phyloP scores from a whole-genome alignment of 306 rosid species.

The Lathyrus tuberosus region DNA sequence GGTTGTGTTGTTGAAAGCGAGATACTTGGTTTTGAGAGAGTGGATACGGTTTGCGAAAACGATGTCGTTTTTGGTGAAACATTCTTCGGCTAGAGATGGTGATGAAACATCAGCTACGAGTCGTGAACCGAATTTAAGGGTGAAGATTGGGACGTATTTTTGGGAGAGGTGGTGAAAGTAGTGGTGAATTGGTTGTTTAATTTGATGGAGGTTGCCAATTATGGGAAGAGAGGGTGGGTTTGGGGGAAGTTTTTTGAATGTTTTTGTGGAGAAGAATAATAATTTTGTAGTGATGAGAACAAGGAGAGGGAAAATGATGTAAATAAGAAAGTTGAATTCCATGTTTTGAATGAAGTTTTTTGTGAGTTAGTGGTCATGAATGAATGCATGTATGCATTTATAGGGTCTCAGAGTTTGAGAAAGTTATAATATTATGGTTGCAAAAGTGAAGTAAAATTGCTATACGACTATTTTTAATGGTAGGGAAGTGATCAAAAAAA shows the following conservation, averaged over 20 bases:
- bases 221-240: constrained; percentile 57
- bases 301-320: constrained; percentile 18
- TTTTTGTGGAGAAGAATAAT: constrained; percentile 20
- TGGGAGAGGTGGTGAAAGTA: constrained; percentile 42
- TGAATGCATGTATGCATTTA: neutral
- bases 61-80: constrained; percentile 72
- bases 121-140: constrained; percentile 41
- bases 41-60: constrained; percentile 56
- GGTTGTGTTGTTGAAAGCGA: constrained; percentile 52
- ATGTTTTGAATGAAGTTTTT: neutral
- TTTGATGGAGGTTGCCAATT: constrained; percentile 62
- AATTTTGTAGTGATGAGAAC: constrained; percentile 36
- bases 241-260: constrained; percentile 54
- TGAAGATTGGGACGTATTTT: constrained; percentile 48
- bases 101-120: constrained; percentile 56
- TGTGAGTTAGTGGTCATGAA: neutral
- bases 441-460: too few relatives aligned
- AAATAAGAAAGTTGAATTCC: neutral
- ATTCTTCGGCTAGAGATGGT: constrained; percentile 51
- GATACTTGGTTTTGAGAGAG: constrained; percentile 40
- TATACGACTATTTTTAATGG: too few relatives aligned
- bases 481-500: too few relatives aligned
- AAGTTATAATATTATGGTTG: too few relatives aligned
- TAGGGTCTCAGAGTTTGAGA: neutral
- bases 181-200: constrained; percentile 48